Percentiles rank a stretch among this genome's conserved stretches.
Conservation (phyloP, 2,329 filamentous ascomycete genomes). For the Talaromyces funiculosus region DNA sequence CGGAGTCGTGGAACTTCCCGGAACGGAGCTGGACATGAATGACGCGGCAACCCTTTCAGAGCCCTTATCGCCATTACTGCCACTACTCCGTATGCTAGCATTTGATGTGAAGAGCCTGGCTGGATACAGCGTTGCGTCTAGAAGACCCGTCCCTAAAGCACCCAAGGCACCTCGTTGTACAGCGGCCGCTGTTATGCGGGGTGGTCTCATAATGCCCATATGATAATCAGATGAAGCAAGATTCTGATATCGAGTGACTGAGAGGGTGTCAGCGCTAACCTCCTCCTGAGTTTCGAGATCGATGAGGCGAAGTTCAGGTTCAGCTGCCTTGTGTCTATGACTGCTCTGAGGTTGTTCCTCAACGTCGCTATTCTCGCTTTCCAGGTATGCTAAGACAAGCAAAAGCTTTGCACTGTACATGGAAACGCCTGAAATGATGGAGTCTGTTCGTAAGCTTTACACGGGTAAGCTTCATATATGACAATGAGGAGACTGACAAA, state of each 20-base stretch:
- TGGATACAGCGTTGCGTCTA: conserved; percentile 86
- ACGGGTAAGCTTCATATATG: conserved; percentile 21
- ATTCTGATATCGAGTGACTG: conserved; percentile 78
- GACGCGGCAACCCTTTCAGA: conserved; percentile 48
- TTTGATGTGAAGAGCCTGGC: conserved; percentile 80
- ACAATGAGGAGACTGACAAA: neutral
- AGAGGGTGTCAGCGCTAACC: conserved; percentile 78
- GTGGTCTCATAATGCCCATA: conserved; percentile 73
- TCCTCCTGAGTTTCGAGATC: conserved; percentile 78
- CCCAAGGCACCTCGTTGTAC: conserved; percentile 70
- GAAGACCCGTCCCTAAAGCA: conserved; percentile 67
- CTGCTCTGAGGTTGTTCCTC: conserved; percentile 59
- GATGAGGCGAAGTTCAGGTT: conserved; percentile 85
- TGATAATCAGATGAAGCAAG: conserved; percentile 90
- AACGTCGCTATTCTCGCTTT: conserved; percentile 62
- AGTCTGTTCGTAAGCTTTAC: conserved; percentile 80
- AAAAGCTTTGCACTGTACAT: conserved; percentile 90
- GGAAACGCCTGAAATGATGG: conserved; percentile 94
- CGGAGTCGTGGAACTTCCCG: conserved; percentile 27
- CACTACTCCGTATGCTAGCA: conserved; percentile 64
- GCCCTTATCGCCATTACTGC: conserved; percentile 51
- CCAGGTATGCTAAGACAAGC: conserved; percentile 85
- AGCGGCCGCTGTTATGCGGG: conserved; percentile 58
- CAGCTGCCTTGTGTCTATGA: conserved; percentile 70
- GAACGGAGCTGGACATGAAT: conserved; percentile 51